Conservation (phyloP, 2,329 filamentous ascomycete species). For the Thielaviopsis ethacetica region DNA sequence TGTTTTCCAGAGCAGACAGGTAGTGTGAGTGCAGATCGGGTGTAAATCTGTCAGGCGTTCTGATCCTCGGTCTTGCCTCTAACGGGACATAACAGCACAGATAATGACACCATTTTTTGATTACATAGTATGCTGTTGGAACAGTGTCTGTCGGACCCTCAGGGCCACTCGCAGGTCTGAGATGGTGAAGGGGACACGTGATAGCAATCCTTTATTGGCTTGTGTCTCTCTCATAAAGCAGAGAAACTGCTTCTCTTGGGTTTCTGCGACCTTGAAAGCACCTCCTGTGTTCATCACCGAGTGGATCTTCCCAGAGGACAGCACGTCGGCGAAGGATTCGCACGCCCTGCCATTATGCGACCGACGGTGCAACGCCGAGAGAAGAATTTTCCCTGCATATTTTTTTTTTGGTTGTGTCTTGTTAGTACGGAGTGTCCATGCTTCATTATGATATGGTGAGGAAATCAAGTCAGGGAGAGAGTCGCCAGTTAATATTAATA, state of each 20-base stretch:
- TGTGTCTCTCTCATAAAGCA: background rate
- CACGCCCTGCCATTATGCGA: background rate
- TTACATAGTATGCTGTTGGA: background rate
- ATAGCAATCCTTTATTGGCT: too few relatives aligned
- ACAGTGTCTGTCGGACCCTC: too few relatives aligned
- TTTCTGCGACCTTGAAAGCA: background rate
- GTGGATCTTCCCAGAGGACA: background rate
- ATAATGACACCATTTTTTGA: background rate
- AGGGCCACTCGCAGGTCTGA: too few relatives aligned
- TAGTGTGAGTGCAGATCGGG: background rate
- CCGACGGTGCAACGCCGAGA: background rate
- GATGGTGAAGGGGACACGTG: too few relatives aligned
- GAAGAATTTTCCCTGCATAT: background rate
- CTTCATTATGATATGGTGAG: background rate
- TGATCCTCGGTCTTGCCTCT: background rate
- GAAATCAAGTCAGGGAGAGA: too few relatives aligned
- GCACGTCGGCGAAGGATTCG: background rate
- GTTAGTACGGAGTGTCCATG: background rate
- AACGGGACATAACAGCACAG: background rate
- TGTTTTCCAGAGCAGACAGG: background rate
- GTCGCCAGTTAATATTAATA: too few relatives aligned
- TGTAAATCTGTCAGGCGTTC: background rate
- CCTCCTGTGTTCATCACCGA: background rate
- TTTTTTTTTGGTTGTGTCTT: background rate
- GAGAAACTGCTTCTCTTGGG: background rate